phyloP scores from a whole-genome alignment of 768 basidiomycete species.

The Mycena floridula region DNA sequence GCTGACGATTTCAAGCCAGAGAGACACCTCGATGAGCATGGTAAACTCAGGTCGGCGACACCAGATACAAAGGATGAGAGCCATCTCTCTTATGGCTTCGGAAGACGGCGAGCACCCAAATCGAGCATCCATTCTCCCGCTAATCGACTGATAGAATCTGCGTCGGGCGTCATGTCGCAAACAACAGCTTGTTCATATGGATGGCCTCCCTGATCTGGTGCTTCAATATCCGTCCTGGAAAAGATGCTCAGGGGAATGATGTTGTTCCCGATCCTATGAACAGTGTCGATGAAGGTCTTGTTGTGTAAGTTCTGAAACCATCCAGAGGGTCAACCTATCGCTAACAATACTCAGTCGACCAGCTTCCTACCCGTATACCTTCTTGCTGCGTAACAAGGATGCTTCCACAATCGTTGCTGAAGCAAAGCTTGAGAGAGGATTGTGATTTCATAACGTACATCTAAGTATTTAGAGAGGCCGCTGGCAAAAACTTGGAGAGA shows the following conservation, averaged over 20 bases:
- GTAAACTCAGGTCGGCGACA: constrained; percentile 11
- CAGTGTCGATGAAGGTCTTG: constrained; percentile 9
- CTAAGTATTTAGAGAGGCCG: too few relatives aligned
- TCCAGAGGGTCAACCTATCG: not conserved
- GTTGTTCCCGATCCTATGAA: constrained; percentile 9
- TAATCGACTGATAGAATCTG: constrained; percentile 7
- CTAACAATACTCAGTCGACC: not conserved
- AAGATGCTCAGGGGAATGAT: constrained; percentile 5
- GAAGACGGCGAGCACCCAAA: constrained; percentile 12
- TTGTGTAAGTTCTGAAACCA: constrained; percentile 11
- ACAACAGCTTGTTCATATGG: constrained; percentile 10
- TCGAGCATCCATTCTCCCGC: not conserved
- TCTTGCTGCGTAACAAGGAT: not conserved
- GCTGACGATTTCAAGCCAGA: constrained; percentile 17
- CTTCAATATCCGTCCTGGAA: constrained; percentile 3
- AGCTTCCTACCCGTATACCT: not conserved
- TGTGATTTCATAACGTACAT: too few relatives aligned
- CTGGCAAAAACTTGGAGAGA: too few relatives aligned
- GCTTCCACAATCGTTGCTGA: not conserved
- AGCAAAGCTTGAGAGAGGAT: too few relatives aligned
- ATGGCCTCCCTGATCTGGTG: constrained; percentile 10
- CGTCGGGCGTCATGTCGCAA: constrained; percentile 12
- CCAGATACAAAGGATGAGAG: constrained; percentile 24
- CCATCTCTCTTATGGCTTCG: constrained; percentile 25
- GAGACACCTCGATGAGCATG: constrained; percentile 19